These are phyloP conservation scores for Aspergillus quadrilineatus DNA, from an alignment of 2,329 filamentous ascomycete genomes.

Conservation along the genomic window DNA sequence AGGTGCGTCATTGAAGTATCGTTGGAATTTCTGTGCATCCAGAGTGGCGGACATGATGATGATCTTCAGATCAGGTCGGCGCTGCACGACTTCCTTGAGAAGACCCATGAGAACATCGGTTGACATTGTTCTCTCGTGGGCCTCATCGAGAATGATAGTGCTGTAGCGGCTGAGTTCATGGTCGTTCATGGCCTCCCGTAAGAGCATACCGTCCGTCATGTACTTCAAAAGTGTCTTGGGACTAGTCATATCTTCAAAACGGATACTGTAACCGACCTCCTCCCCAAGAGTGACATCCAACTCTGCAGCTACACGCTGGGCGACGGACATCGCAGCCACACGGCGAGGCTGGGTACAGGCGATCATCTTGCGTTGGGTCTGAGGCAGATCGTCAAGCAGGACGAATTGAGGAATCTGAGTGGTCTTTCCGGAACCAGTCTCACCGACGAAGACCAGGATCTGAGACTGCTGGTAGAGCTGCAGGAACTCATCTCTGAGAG, in stretches of 20 bases:
- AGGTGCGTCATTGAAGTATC: conserved; percentile 93
- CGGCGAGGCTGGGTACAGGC: conserved; percentile 96
- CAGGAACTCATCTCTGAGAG: conserved; percentile 78
- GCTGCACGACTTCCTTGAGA: conserved; percentile 80
- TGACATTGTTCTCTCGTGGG: conserved; percentile 93
- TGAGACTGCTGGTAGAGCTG: conserved; percentile 89
- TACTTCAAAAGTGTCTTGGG: conserved; percentile 93
- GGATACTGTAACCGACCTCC: conserved; percentile 97
- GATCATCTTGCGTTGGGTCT: conserved; percentile 81
- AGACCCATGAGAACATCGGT: conserved; percentile 98
- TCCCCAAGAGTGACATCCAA: conserved; percentile 91
- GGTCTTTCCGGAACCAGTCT: conserved; percentile 98
- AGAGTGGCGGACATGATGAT: conserved; percentile 99
- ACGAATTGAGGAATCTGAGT: conserved; percentile 99
- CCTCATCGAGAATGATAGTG: conserved; percentile 97
- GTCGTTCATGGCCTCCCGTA: conserved; percentile 95
- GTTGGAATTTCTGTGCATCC: conserved; percentile 96
- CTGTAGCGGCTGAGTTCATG: conserved; percentile 88
- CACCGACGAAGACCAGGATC: conserved; percentile 97
- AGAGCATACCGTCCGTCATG: conserved; percentile 99
- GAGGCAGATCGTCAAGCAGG: conserved; percentile 91
- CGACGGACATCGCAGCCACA: conserved; percentile 98
- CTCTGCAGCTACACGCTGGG: conserved; percentile 95
- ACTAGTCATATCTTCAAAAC: conserved; percentile 93
- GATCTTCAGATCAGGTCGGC: conserved; percentile 88